Evolutionary conservation across 106 monocot species (phyloP), one percentile per base, ranked within the genome.

Genomic region (Ottelia alismoides): DNA sequence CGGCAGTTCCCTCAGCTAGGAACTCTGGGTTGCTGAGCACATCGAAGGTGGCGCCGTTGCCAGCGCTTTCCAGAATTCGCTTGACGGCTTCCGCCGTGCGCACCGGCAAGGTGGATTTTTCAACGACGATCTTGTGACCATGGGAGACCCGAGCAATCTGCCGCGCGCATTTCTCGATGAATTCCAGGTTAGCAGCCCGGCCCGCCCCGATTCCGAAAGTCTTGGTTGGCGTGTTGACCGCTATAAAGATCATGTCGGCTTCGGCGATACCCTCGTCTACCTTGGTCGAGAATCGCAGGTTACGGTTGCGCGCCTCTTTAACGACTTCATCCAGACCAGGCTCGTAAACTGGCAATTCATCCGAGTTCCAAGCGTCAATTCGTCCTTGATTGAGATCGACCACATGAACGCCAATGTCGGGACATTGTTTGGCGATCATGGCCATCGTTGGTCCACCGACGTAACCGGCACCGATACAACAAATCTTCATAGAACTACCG

Each of bases 391-490:
- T 72, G 22, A 80, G 75, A 62, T 80, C 80, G 14, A 80, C 80
- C 1, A 80, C 80, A 2, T 59, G 71, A 27, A 80, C 80, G 26
- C 75, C 67, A 30, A 80, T 57, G 26, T 53, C 25, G 1, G 80
- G 80, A 59, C 80, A 80, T 46, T 80, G 75, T 22, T 67, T 60
- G 27, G 80, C 80, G 20, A 75, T 80, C 44, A 80, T 68, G 7
- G 80, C 80, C 80, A 75, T 80, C 12, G 80, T 80, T 49, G 75
- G 80, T 25, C 80, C 80, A 1, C 80, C 80, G 9, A 80, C 80
- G 48, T 80, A 68, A 10, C 68, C 68, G 43, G 68, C 68, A 32
- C 68, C 68, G 26, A 68, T 30, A 40, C 68, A 68, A 75, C 80
- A 80, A 55, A 75, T 80, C 67, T 80, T 80, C 54, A 80, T n/a